Base-by-base conservation (phyloP, 164 flowering plant genomes). In the Cinnamomum micranthum region DNA sequence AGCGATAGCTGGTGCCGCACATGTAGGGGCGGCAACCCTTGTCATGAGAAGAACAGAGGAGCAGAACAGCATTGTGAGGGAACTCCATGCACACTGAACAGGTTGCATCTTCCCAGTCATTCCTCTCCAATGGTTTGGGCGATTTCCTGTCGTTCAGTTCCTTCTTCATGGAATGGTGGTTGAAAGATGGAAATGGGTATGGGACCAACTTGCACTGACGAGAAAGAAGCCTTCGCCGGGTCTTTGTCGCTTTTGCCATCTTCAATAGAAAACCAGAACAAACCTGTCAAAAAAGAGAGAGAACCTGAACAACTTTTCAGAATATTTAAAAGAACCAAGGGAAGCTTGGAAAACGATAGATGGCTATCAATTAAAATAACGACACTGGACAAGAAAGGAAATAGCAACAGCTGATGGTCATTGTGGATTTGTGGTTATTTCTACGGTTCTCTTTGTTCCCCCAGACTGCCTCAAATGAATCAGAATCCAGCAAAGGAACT, bases 21-120 rank as follows among this genome's bases (percentile, higher is more conserved):
- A 90, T 90, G 76, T 87, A 88, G 55, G 93, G 93, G 20, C 89
- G 90, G 74, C 93, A 90, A 47, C 93, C 93, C 84, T 90, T 87
- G 81, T 87, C 86, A 69, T 90, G 85, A 12, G 91, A 90, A 12
- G 93, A 90, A 75, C 93, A 90, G 25, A 90, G 90, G 67, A 90
- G 89, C 65, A 90, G 91, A 58, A 90, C 93, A 50, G 90, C 91
- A 81, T 88, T 90, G 75, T 90, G 93, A 15, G 93, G 93, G 74
- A 70, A 87, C 76, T 90, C 93, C 87, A 90, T 85, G 81, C 93
- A 90, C 35, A 90, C 93, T 0, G 91, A 88, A 80, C 93, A 90
- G 7, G 80, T 86, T 20, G 87, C 87, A 79, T 85, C 87, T 71
- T 86, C 87, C 93, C 93, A 90, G 77, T 88, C 93, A 41, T 41